Percentiles rank a stretch among this genome's conserved stretches.
Evolutionary conservation across 2,329 filamentous ascomycete genomes (phyloP).

Genomic region (Ophiostoma populinum): DNA sequence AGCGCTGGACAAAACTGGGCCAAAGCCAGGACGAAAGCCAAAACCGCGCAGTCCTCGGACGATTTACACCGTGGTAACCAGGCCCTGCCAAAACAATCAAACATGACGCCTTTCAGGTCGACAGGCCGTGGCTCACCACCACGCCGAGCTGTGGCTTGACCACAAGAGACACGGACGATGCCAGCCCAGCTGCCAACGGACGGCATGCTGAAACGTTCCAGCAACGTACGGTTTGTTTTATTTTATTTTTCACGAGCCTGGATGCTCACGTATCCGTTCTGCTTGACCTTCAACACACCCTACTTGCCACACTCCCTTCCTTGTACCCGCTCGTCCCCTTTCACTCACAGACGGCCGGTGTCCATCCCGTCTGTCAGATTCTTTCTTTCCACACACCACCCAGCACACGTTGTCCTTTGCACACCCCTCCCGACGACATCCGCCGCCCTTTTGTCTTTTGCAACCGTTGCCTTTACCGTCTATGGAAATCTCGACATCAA

Average conservation of each 20-base stretch:
- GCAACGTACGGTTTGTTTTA: too few species aligned
- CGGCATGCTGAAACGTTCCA: too few species aligned
- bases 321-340: slow-evolving; percentile 1
- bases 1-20: too few species aligned
- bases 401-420: neutral
- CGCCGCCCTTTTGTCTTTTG: neutral
- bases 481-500: neutral
- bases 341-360: neutral
- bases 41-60: too few species aligned
- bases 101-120: too few species aligned
- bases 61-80: too few species aligned
- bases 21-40: too few species aligned
- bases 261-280: neutral
- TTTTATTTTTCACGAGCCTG: neutral
- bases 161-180: too few species aligned
- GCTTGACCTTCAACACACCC: neutral
- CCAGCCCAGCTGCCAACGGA: too few species aligned
- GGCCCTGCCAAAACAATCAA: too few species aligned
- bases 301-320: neutral
- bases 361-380: neutral
- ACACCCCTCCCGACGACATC: slow-evolving; percentile 1
- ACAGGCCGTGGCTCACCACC: too few species aligned
- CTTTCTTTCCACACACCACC: neutral
- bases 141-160: too few species aligned
- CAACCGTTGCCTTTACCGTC: slow-evolving; percentile 3